Evolutionary conservation across 2,329 filamentous ascomycete genomes (phyloP).

Genomic region (Aspergillus viridinutans): DNA sequence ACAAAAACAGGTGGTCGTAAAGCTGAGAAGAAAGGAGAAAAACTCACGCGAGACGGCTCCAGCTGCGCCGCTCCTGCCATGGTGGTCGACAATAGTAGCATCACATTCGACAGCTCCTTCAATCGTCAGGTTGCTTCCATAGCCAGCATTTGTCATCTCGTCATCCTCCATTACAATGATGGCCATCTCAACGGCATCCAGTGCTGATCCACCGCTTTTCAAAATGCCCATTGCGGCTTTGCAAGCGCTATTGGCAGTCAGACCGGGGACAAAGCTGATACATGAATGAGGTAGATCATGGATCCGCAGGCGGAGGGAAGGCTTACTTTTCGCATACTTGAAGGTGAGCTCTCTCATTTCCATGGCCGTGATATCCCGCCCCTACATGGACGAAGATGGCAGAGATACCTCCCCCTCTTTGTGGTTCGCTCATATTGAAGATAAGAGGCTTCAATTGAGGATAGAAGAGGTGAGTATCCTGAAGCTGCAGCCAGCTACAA

Average conservation of each 20-base stretch:
- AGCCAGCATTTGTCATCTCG: conserved; percentile 95
- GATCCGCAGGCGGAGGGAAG: neutral
- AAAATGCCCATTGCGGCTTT: conserved; percentile 77
- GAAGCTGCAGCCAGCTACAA: conserved; percentile 1
- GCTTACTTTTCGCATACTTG: conserved; percentile 83
- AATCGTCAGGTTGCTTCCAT: conserved; percentile 88
- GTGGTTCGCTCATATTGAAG: conserved; percentile 31
- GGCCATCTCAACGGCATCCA: conserved; percentile 86
- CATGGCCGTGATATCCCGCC: conserved; percentile 84
- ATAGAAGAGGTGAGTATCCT: neutral
- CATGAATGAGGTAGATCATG: neutral
- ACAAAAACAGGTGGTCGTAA: neutral
- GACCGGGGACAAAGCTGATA: neutral
- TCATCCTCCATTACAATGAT: conserved; percentile 85
- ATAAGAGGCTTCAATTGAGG: neutral
- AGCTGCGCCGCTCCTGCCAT: conserved; percentile 86
- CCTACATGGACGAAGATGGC: conserved; percentile 96
- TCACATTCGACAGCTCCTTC: conserved; percentile 92
- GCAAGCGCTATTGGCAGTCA: conserved; percentile 60
- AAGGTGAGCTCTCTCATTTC: conserved; percentile 81
- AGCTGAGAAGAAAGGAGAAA: neutral
- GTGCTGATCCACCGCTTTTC: conserved; percentile 70
- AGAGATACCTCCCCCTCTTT: conserved; percentile 49
- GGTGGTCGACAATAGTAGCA: conserved; percentile 86
- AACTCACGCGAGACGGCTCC: conserved; percentile 81